Base-by-base conservation (phyloP, 331 rosid genomes). In the Prunus yedoensis region DNA sequence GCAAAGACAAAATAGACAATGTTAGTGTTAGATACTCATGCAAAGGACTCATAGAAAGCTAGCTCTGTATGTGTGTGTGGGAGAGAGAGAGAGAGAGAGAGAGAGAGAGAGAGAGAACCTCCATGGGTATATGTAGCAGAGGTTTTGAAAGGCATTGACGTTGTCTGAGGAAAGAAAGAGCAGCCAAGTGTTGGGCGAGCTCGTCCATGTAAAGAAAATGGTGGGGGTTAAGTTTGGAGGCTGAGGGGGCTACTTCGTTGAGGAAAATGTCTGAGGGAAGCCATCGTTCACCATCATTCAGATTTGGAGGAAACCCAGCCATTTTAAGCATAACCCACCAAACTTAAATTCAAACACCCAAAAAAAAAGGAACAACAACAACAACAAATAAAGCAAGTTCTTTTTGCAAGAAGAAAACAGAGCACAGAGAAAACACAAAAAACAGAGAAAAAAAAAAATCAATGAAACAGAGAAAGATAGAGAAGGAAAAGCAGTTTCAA, bases 211-310 rank as follows among this genome's bases (percentile, higher is more conserved):
- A 30, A 27, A 28, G 65, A 50, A 20, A 13, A 9, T 11, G 75
- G 65, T 7, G 76, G 52, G 16, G 32, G 50, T 1, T 30, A 32
- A 18, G 65, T 16, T 20, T 21, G 25, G 79, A 43, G 8, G 66
- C 10, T 28, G 68, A 63, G 46, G 53, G 15, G 17, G 76, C 10
- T 8, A n/a, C 57, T 67, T 72, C 79, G 76, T 61, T 65, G 66
- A 28, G n/a, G 65, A 59, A 72, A 49, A 61, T 30, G n/a, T 79
- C 79, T 5, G 83, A 79, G 17, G 86, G 81, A 64, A 79, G 86
- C 83, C 78, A 75, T 0, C 49, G 81, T 27, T 66, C 76, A 20
- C 81, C 57, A n/a, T 75, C 79, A 43, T 79, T 78, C 4, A 62
- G 59, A 18, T 76, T 56, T 2, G 69, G 77, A 45, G 81, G 79